Base-by-base conservation (phyloP, 2,329 filamentous ascomycete species). In the Colletotrichum magnum region DNA sequence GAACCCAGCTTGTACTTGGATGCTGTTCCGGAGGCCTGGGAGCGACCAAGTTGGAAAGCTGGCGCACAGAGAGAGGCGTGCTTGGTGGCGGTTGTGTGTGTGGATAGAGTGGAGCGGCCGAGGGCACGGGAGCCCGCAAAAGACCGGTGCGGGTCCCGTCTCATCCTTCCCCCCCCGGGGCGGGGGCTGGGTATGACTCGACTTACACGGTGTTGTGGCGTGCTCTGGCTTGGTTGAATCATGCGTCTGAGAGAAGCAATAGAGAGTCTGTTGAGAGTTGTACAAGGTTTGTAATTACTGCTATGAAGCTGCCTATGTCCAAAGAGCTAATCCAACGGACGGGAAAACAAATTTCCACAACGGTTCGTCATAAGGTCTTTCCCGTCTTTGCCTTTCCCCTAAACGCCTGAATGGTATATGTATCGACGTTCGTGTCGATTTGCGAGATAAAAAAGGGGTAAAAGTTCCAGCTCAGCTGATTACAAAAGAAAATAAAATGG, bases 361-460 rank as follows among this genome's bases (percentile, higher is more conserved):
- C n/a, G 41, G 47, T 51, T 48, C 18, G 36, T 6, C 9, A 24
- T 24, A 50, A 66, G 28, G 41, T 63, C 68, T 64, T 61, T 64
- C 58, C 59, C 56, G 50, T 62, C 58, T 61, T 36, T 53, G 45
- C 62, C 67, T 67, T 61, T 69, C 68, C 68, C 63, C 10, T 36
- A 70, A 70, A 70, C 70, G 70, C 70, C 70, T 58, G 45, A 70
- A 70, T 71, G 70, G 70, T 71, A 71, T 71, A 71, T 21, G 45
- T 2, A 50, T 68, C 43, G 47, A 64, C 32, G 3, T 56, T 52
- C n/a, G 32, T 52, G 45, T 69, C 48, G 53, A 62, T 58, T 41
- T 64, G 26, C 32, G 41, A 57, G 18, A 48, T 58, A 58, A 51
- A 64, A 64, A 58, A 56, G 56, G 64, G 58, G 32, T 24, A 52